Base-by-base conservation (phyloP, 208 protist species). In the Acanthamoeba triangularis region DNA sequence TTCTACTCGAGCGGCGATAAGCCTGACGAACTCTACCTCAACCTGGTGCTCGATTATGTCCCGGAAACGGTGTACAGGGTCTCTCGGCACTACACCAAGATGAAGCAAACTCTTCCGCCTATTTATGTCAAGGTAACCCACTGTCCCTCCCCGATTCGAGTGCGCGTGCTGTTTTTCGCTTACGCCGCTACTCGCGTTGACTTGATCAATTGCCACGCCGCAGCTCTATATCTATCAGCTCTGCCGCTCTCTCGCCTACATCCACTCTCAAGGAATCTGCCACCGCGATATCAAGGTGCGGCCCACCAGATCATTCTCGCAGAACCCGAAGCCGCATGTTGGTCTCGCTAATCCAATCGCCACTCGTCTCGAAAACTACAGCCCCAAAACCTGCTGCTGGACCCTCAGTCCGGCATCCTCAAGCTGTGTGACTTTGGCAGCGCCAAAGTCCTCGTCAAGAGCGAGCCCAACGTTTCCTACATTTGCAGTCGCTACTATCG, bases 11-110 rank as follows among this genome's bases (percentile, higher is more conserved):
- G 98, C 59, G 99, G 99, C 30, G 98, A 99, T 99, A 99, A 97
- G 97, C 30, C 37, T 33, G 98, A 99, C 37, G 99, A 99, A 88
- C 92, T 99, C 23, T 99, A 99, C 95, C 97, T 99, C 8, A 99
- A 99, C 97, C 97, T 99, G 28, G 99, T 99, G 20, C 98, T 99
- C 97, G 99, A 99, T 90, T 99, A 99, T 97, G 96, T 99, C 0
- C 99, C 99, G 3, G 97, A 99, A 54, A 99, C 99, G 85, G 96
- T 99, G 7, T 98, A 99, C 91, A 96, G 97, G n/a, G 94, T 99
- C 28, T 97, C 98, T n/a, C 96, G 98, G 59, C 96, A 98, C 92
- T 99, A 99, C 96, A 98, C 97, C 85, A 99, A 99, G 91, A 69
- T 94, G 47, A 98, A 99, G 93, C 88, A 98, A 82, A 74, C 69